Percentiles rank a stretch among this genome's conserved stretches.
These are phyloP conservation scores for Physcia stellaris DNA, from an alignment of 495 filamentous ascomycete species.

Conservation along the genomic window DNA sequence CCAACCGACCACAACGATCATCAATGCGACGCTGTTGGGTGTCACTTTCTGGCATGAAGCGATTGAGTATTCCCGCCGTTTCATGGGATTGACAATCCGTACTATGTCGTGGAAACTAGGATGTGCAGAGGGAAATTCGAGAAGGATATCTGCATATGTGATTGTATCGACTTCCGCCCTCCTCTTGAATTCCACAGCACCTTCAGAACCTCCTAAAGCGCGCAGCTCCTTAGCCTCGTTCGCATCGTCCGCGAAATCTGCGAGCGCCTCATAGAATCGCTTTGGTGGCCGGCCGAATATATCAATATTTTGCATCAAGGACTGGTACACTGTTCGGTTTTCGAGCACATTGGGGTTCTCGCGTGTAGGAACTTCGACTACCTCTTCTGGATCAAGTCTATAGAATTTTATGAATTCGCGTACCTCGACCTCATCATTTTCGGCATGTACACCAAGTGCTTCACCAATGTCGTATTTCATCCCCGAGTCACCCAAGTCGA, in stretches of 20 bases:
- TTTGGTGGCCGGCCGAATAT: slow-evolving; percentile 95
- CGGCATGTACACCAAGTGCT: slow-evolving; percentile 90
- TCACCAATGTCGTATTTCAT: slow-evolving; percentile 95
- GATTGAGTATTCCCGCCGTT: slow-evolving; percentile 95
- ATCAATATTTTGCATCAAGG: slow-evolving; percentile 84
- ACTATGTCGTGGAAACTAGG: slow-evolving; percentile 84
- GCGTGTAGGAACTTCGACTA: slow-evolving; percentile 82
- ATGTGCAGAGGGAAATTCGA: slow-evolving; percentile 78
- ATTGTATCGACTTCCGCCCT: slow-evolving; percentile 85
- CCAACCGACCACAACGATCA: slow-evolving; percentile 98
- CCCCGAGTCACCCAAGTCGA: slow-evolving; percentile 80
- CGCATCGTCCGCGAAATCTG: slow-evolving; percentile 73
- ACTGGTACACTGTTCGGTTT: slow-evolving; percentile 86
- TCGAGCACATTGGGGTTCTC: slow-evolving; percentile 67
- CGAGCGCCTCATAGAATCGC: slow-evolving; percentile 86
- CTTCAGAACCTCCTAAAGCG: slow-evolving; percentile 66
- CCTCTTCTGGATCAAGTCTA: slow-evolving; percentile 61
- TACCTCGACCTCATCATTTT: slow-evolving; percentile 74
- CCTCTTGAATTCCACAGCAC: slow-evolving; percentile 86
- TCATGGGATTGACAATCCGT: slow-evolving; percentile 78
- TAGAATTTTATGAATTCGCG: slow-evolving; percentile 80
- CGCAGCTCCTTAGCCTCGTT: slow-evolving; percentile 68
- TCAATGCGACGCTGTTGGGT: slow-evolving; percentile 72
- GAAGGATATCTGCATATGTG: slow-evolving; percentile 82
- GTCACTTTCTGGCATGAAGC: slow-evolving; percentile 89